Evolutionary conservation across 1,284 basidiomycete species (phyloP).

Genomic region (Cystobasidium sp.): DNA sequence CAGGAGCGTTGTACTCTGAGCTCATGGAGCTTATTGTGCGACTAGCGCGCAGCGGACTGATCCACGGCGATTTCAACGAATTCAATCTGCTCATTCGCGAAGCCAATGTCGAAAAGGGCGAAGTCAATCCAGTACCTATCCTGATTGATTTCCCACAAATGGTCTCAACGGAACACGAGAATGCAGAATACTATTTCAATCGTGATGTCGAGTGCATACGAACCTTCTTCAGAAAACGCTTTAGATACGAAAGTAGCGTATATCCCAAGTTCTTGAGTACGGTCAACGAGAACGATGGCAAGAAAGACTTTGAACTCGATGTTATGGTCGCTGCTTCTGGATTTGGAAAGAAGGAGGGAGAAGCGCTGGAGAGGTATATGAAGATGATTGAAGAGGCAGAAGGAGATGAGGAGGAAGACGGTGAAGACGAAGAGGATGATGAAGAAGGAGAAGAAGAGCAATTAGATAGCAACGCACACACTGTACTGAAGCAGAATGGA

Average conservation of each 20-base stretch:
- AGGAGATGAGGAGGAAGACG: conserved; percentile 43
- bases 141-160: conserved; percentile 99
- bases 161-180: conserved; percentile 95
- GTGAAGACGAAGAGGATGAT: conserved; percentile 55
- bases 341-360: conserved; percentile 80
- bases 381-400: conserved; percentile 38
- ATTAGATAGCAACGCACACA: conserved; percentile 36
- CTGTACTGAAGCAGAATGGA: too few relatives aligned
- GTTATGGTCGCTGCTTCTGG: conserved; percentile 90
- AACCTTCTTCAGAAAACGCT: conserved; percentile 87
- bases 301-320: conserved; percentile 70
- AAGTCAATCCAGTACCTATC: conserved; percentile 76
- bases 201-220: conserved; percentile 96
- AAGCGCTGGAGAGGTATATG: conserved; percentile 65
- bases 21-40: conserved; percentile 97
- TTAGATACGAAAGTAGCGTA: conserved; percentile 86
- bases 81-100: conserved; percentile 94
- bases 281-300: conserved; percentile 46
- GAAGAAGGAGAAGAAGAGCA: conserved; percentile 58
- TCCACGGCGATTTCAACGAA: conserved; percentile 99
- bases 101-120: conserved; percentile 46
- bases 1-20: conserved; percentile 85
- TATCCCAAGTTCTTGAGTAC: conserved; percentile 74
- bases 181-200: conserved; percentile 99
- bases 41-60: conserved; percentile 87